A percentile compares a stretch with the other conserved stretches of the same genome.
phyloP scores from a whole-genome alignment of 805 yeast genomes.

The Candida incommunis region DNA sequence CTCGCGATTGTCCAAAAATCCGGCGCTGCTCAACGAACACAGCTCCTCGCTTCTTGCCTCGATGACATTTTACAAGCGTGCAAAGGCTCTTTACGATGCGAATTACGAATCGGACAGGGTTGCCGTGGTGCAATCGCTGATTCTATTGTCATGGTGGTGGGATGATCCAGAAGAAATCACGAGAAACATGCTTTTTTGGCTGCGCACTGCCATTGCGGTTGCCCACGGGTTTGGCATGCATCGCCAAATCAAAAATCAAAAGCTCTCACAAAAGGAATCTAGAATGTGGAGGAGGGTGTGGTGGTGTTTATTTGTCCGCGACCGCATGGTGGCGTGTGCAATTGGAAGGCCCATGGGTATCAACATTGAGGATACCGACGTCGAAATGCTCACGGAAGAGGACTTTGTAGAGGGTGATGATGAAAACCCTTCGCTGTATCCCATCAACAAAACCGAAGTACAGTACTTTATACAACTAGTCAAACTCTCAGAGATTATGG shows the following conservation, averaged over 20 bases:
- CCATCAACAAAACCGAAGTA: conserved; percentile 34
- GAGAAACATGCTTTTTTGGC: conserved; percentile 55
- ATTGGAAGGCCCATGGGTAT: conserved; percentile 61
- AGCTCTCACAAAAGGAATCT: conserved; percentile 26
- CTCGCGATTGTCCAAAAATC: conserved; percentile 42
- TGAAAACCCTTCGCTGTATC: conserved; percentile 25
- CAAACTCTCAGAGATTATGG: conserved; percentile 57
- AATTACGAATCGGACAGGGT: conserved; percentile 54
- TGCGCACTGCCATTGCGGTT: conserved; percentile 49
- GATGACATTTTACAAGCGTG: conserved; percentile 51
- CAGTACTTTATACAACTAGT: conserved; percentile 48
- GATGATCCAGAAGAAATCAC: conserved; percentile 60
- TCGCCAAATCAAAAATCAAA: conserved; percentile 31
- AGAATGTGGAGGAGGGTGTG: conserved; percentile 53
- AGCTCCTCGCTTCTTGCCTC: conserved; percentile 37
- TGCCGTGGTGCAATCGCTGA: conserved; percentile 43
- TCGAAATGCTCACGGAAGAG: conserved; percentile 50
- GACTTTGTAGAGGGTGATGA: conserved; percentile 47
- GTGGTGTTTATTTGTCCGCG: conserved; percentile 68
- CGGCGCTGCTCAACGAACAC: conserved; percentile 32
- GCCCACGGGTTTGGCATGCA: conserved; percentile 74
- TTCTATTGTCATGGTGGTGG: conserved; percentile 55
- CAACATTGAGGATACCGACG: conserved; percentile 61
- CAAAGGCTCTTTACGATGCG: conserved; percentile 61
- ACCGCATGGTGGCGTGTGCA: conserved; percentile 53